phyloP scores from a whole-genome alignment of 2,329 filamentous ascomycete species.

The Dactylellina cionopaga region DNA sequence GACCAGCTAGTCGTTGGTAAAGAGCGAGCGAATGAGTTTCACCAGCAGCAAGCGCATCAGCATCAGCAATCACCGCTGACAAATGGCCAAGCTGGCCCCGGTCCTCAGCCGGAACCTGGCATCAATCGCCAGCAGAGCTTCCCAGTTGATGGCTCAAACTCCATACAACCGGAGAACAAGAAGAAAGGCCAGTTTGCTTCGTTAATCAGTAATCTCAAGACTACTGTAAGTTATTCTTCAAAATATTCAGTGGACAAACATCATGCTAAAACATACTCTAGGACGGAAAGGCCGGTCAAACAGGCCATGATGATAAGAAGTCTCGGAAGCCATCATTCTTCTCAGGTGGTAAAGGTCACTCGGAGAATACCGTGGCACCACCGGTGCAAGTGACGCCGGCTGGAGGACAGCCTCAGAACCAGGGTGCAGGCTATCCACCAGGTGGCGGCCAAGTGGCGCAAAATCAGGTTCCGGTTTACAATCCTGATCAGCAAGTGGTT shows the following conservation, averaged over 20 bases:
- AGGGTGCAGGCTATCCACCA: conserved; percentile 11
- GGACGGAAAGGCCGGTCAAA: not conserved
- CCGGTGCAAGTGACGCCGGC: not conserved
- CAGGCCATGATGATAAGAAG: conserved; percentile 22
- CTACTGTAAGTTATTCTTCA: conserved; percentile 11
- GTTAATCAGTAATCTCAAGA: conserved; percentile 41
- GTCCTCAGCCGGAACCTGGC: conserved; percentile 33
- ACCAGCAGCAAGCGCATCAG: conserved; percentile 24
- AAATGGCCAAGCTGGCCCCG: conserved; percentile 10
- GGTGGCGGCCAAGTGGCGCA: conserved; percentile 13
- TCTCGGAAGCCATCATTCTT: conserved; percentile 34
- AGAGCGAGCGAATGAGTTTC: conserved; percentile 43
- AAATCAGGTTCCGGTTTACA: conserved; percentile 17
- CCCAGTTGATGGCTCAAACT: conserved; percentile 33
- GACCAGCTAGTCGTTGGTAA: conserved; percentile 43
- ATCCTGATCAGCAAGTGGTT: conserved; percentile 27
- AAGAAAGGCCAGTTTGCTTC: conserved; percentile 42
- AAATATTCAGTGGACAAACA: too few species aligned
- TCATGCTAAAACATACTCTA: not conserved
- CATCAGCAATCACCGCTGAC: conserved; percentile 2
- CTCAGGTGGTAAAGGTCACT: conserved; percentile 2
- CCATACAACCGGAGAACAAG: conserved; percentile 34
- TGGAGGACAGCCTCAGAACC: conserved; percentile 13
- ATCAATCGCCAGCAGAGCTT: conserved; percentile 42
- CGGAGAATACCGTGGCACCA: conserved; percentile 4